Evolutionary conservation across 2,329 filamentous ascomycete genomes (phyloP), one percentile per base, ranked within the genome.

Genomic region (Basipetospora chlamydospora): DNA sequence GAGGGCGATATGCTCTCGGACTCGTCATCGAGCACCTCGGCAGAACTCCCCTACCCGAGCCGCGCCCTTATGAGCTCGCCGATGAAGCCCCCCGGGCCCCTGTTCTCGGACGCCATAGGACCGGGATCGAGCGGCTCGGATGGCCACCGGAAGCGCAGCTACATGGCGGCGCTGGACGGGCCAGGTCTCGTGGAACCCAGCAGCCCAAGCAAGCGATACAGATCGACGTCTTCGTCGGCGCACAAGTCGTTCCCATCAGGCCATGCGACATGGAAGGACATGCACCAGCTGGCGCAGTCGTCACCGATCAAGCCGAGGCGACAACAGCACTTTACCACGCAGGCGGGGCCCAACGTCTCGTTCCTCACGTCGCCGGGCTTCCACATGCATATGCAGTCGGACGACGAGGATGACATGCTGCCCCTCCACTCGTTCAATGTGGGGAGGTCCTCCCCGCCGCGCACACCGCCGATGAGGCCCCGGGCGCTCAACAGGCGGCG

Each of bases 331-430:
- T 88, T 87, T 48, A 80, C 77, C 31, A 80, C 75, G 15, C 70
- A 73, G 12, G 72, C 73, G 35, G 74, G 78, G 4, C 79, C 81
- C 1, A 75, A 79, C 43, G 66, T 88, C 28, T 86, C 84, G 34
- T 87, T 93, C 53, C 84, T 85, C 52, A 56, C 68, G 41, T 61
- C 74, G 51, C 58, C 70, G 57, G 72, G 67, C 61, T 71, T 78
- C 56, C 67, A 70, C 21, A 67, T 73, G 31, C 66, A 64, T 35
- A 30, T 28, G 21, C 35, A 38, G 20, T 77, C 76, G 11, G 82
- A 90, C 46, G 83, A 93, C 39, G 87, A 94, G 34, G 85, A 94
- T 43, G 75, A 83, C 43, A 74, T 86, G 38, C 66, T 92, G 2
- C 83, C 85, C 3, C 61, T 76, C 28, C 79, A 82, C 51, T 85